Evolutionary conservation across 208 protist genomes (phyloP).

Genomic region (Kentomonas sorsogonicus): DNA sequence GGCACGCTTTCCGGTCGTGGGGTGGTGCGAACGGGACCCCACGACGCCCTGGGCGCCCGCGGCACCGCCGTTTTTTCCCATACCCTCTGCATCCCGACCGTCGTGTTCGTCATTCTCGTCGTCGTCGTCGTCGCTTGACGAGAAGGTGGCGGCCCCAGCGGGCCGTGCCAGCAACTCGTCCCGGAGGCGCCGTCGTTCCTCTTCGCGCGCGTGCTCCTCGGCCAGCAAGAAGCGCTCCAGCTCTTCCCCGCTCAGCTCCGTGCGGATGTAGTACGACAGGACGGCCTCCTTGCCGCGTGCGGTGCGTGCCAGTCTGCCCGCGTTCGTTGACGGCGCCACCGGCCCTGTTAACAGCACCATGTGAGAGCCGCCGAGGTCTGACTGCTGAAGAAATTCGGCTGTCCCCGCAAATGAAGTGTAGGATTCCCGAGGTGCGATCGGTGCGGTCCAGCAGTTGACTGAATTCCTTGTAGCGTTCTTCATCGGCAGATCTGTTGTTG

Average conservation of each 20-base stretch:
- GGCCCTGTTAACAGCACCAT: slow-evolving; percentile 57
- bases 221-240: slow-evolving; percentile 83
- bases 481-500: too few relatives aligned
- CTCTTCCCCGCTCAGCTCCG: slow-evolving; percentile 61
- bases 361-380: slow-evolving; percentile 41
- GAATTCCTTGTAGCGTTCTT: too few relatives aligned
- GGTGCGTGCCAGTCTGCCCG: slow-evolving; percentile 26
- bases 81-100: slow-evolving; percentile 18
- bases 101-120: slow-evolving; percentile 29
- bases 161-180: slow-evolving; percentile 9
- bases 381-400: slow-evolving; percentile 31
- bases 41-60: neutral
- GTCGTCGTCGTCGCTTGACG: slow-evolving; percentile 23
- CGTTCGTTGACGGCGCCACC: slow-evolving; percentile 56
- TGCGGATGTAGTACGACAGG: slow-evolving; percentile 35
- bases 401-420: too few relatives aligned
- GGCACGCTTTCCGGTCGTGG: slow-evolving; percentile 14
- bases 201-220: slow-evolving; percentile 54
- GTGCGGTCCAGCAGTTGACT: too few relatives aligned
- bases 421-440: too few relatives aligned
- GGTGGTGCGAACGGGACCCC: too few relatives aligned
- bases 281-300: slow-evolving; percentile 30
- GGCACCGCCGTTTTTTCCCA: slow-evolving; percentile 21
- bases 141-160: slow-evolving; percentile 7
- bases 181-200: slow-evolving; percentile 24